Evolutionary conservation across 2,329 filamentous ascomycete genomes (phyloP), one percentile per base, ranked within the genome.

Genomic region (Aspergillus brasiliensis): DNA sequence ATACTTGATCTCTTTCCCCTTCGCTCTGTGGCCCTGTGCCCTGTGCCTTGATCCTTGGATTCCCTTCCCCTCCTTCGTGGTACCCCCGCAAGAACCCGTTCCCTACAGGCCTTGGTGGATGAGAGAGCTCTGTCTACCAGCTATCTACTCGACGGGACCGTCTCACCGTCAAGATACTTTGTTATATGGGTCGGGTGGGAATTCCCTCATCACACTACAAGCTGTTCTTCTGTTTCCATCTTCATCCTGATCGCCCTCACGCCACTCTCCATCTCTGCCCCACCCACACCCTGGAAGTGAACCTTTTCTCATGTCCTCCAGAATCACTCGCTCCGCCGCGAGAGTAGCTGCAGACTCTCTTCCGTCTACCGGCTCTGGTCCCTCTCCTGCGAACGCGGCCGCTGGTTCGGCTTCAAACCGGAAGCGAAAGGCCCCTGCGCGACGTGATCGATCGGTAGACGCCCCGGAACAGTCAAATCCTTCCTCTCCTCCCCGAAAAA

Each of bases 281-380:
- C 51, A 55, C 47, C 46, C 38, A 46, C 67, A 58, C 58, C 38
- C 49, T 55, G 23, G 54, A 62, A 65, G 74, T 73, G 70, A 67
- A 68, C 73, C 74, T 65, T 76, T 82, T 89, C 91, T 94, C 88
- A 97, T 97, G 92, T 91, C 91, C 87, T 83, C 88, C 86, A 97
- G 93, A 91, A 88, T 95, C 73, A 97, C 94, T 84, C 92, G 94
- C 83, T 95, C 93, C 73, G 90, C 93, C 79, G 90, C 93, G 82
- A 92, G 92, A 84, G 88, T 91, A 86, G 91, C 91, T 82, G 90
- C 91, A 80, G 84, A 83, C 68, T 72, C 78, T 65, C 71, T 80
- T 67, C 73, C 79, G 65, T 73, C 80, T 69, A 71, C 77, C 69
- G 71, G 66, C 78, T 62, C 73, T 74, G 65, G 69, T 73, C 64